Base-by-base conservation (phyloP, 306 rosid genomes). In the Acacia confusa region DNA sequence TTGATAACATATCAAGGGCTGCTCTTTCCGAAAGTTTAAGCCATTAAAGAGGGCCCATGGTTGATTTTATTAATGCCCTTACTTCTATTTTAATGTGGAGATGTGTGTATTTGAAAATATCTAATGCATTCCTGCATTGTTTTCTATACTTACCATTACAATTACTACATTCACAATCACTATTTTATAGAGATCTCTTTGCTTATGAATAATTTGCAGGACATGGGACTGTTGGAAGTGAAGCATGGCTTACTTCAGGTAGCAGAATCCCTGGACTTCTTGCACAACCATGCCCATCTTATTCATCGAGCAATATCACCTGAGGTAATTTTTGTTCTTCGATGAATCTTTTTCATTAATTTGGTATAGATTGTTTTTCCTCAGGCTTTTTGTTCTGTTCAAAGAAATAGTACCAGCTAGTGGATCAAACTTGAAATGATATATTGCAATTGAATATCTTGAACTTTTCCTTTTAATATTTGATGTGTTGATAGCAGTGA, bases 221-320 rank as follows among this genome's bases (percentile, higher is more conserved):
- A 93, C 81, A 92, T 95, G 98, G 90, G 98, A 41, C 63, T 95
- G 67, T 90, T 95, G 89, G 99, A 95, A 91, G 91, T 95, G 78
- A 95, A 95, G 82, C 99, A 95, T 83, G 98, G 99, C 73, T 91
- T 95, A 88, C 97, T 95, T 78, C 99, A 95, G 87, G 78, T 93
- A 27, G 97, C 97, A 22, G 99, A 95, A 82, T 86, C 99, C 25
- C 88, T 95, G 87, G 93, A 93, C 83, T 95, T 95, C 85, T 96
- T 95, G 36, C 99, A 95, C 82, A 93, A 86, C 82, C 94, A 95
- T 67, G 99, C 99, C 1, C 93, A 66, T 74, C 99, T 95, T 71
- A 86, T 93, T 84, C 99, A 95, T 86, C 92, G 94, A 55, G 92
- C 97, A 61, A 86, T 95, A 87, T 87, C 99, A 72, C 99, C 99